These are phyloP conservation scores for Trichoderma oligosporum DNA, from an alignment of 2,329 filamentous ascomycete species.

Conservation along the genomic window DNA sequence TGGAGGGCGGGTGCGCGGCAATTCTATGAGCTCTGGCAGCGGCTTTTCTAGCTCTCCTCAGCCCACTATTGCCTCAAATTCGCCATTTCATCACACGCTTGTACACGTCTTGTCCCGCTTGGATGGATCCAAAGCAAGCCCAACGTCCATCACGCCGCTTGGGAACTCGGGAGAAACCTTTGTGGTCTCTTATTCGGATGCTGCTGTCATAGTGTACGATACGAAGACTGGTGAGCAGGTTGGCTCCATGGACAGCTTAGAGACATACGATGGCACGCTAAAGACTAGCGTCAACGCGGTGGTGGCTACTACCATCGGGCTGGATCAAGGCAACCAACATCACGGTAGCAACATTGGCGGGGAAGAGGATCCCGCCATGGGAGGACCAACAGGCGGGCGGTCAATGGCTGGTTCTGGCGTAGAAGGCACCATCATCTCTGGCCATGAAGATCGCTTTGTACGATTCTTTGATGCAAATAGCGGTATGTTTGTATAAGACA, in stretches of 20 bases:
- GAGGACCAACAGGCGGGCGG: constrained; percentile 72
- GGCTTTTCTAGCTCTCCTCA: constrained; percentile 89
- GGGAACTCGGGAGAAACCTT: constrained; percentile 79
- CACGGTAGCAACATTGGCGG: constrained; percentile 58
- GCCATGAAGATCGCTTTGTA: constrained; percentile 94
- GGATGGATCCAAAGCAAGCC: constrained; percentile 64
- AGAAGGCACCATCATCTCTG: constrained; percentile 91
- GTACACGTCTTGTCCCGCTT: constrained; percentile 78
- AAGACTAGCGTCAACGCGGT: constrained; percentile 84
- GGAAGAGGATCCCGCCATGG: constrained; percentile 64
- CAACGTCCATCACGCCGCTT: constrained; percentile 91
- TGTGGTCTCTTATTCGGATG: constrained; percentile 88
- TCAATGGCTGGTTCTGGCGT: constrained; percentile 69
- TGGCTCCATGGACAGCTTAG: constrained; percentile 85
- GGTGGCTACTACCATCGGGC: constrained; percentile 77
- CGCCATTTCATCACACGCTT: constrained; percentile 82
- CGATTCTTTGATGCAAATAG: constrained; percentile 98
- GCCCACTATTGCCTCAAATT: constrained; percentile 77
- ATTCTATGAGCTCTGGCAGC: constrained; percentile 91
- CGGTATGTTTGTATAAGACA: constrained; percentile 60
- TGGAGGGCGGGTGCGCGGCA: constrained; percentile 75
- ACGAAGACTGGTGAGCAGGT: constrained; percentile 88
- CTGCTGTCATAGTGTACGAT: constrained; percentile 86
- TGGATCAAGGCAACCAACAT: constrained; percentile 64
- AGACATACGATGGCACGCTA: constrained; percentile 83